Evolutionary conservation across 2,329 filamentous ascomycete species (phyloP), one percentile per base, ranked within the genome.

Genomic region (Trichoderma arundinaceum): DNA sequence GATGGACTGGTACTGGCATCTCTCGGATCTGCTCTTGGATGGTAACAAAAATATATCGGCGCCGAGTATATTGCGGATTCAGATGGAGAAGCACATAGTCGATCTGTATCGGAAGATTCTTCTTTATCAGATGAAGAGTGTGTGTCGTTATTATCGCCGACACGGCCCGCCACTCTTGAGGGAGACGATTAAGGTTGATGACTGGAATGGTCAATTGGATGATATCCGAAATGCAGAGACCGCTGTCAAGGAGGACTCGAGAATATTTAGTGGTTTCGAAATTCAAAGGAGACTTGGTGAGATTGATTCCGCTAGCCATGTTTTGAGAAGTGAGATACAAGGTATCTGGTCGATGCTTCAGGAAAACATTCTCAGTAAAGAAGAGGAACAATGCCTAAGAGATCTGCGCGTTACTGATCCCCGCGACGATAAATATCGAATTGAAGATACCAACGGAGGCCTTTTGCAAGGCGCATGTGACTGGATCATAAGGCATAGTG

Each of bases 381-480:
- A 60, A 8, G 57, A 28, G n/a, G 39, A 44, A 7, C 19, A 1
- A 49, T 75, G 72, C 62, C 63, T 74, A 0, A 22, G 56, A 17
- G 69, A 71, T 49, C 44, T 76, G 32, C 54, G 53, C 2, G 13
- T 67, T 0, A 77, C 73, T 4, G 70, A 77, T 43, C 74, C 75
- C 4, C 52, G 63, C 13, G n/a, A 70, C 28, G 76, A 79, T 59
- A 79, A 77, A 58, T 58, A 13, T 1, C 74, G 75, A 22, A 77
- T 81, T 49, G 70, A 78, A 59, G 22, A 70, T 1, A 74, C 69
- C 0, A 79, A 79, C 48, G 79, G 76, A 7, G 74, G 72, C 8
- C 67, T 80, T 0, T 67, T 78, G 0, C 7, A 39, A 8, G 77
- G 75, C 12, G 73, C 69, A 0, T 79, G 75, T 65, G 4, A 5